Conservation (phyloP, 306 rosid species). For the Lotus japonicus region DNA sequence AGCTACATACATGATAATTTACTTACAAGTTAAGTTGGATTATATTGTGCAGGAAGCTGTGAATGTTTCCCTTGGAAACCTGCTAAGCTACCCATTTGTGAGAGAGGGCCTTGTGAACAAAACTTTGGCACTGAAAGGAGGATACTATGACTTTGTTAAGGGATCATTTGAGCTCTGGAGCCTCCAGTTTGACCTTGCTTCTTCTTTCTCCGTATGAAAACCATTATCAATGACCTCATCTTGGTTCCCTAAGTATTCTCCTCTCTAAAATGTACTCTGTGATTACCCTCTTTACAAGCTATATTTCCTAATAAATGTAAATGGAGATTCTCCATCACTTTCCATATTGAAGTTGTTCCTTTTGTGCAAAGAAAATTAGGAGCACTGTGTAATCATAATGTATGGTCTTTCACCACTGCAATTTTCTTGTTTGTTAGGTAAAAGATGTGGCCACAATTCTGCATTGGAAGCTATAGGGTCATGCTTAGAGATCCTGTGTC, state of each 20-base stretch:
- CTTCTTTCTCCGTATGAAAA: conserved; percentile 82
- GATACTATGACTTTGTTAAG: conserved; percentile 79
- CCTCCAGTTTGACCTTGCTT: conserved; percentile 67
- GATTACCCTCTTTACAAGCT: conserved; percentile 19
- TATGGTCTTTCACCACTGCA: conserved; percentile 37
- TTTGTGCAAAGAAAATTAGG: not conserved
- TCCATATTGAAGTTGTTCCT: not conserved
- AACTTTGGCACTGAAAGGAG: conserved; percentile 76
- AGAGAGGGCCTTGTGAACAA: conserved; percentile 85
- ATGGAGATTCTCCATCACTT: conserved; percentile 24
- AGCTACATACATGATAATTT: too few relatives aligned
- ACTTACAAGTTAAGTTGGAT: conserved; percentile 8
- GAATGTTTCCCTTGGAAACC: conserved; percentile 72
- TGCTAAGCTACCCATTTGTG: conserved; percentile 90
- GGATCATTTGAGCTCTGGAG: conserved; percentile 90
- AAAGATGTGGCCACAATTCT: conserved; percentile 97
- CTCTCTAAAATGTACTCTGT: conserved; percentile 37
- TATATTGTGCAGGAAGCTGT: conserved; percentile 78
- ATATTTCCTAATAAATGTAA: conserved; percentile 25
- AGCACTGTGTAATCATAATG: not conserved
- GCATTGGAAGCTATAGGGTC: conserved; percentile 95
- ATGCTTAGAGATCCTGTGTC: conserved; percentile 49
- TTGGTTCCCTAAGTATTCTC: conserved; percentile 44
- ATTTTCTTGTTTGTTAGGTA: conserved; percentile 63
- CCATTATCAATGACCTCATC: conserved; percentile 43